A percentile compares a stretch with the other conserved stretches of the same genome.
phyloP scores from a whole-genome alignment of 2,329 filamentous ascomycete genomes.

The Bretziella fagacearum region DNA sequence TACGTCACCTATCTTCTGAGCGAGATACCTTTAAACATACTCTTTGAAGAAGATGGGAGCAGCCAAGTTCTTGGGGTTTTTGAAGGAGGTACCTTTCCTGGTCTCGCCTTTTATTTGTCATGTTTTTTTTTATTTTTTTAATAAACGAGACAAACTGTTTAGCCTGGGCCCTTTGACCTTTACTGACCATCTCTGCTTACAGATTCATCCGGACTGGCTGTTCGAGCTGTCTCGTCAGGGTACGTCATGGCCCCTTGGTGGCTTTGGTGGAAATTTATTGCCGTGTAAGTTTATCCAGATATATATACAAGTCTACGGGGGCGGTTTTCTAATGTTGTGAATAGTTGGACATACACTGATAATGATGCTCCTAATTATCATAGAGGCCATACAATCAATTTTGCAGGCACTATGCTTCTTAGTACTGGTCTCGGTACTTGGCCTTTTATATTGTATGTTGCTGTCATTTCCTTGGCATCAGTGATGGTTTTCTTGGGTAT shows the following conservation, averaged over 20 bases:
- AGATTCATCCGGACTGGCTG: conserved; percentile 37
- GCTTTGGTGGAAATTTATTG: conserved; percentile 38
- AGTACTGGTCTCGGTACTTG: too few species aligned
- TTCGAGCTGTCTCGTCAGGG: conserved; percentile 37
- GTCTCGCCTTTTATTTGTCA: conserved; percentile 38
- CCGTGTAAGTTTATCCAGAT: conserved; percentile 26
- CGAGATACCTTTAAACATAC: conserved; percentile 38
- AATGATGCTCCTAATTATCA: conserved; percentile 30
- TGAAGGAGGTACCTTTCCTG: conserved; percentile 41
- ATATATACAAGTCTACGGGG: not conserved
- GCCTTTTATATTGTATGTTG: too few species aligned
- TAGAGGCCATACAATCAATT: conserved; percentile 39
- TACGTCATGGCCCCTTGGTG: conserved; percentile 39
- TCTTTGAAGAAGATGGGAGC: conserved; percentile 35
- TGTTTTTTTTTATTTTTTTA: too few species aligned
- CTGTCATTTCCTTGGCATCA: too few species aligned
- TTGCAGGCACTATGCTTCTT: conserved; percentile 31
- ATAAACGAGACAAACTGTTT: too few species aligned
- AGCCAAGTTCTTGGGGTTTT: conserved; percentile 36
- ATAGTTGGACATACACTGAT: conserved; percentile 35
- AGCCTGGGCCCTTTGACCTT: conserved; percentile 37
- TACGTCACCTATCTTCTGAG: conserved; percentile 39
- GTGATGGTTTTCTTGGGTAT: too few species aligned
- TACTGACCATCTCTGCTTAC: not conserved
- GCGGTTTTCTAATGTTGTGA: conserved; percentile 3